Conservation (phyloP, 2,329 filamentous ascomycete species). For the Dothiorella sarmentorum region DNA sequence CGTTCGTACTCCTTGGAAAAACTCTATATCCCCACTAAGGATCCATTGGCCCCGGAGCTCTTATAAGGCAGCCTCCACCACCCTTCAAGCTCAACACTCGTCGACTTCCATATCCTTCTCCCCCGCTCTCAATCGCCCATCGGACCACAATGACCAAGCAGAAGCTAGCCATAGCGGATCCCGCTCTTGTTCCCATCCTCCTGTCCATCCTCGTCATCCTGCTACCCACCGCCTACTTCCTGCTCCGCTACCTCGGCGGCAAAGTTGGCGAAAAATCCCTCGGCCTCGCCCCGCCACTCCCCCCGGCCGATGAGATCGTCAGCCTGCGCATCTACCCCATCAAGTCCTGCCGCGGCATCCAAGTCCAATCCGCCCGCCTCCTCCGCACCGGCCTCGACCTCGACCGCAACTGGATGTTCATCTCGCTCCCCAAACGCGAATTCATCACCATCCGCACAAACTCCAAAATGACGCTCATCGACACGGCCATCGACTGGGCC, state of each 20-base stretch:
- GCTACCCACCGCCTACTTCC: background rate
- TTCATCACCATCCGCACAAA: conserved; percentile 63
- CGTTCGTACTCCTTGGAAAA: background rate
- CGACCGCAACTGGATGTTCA: conserved; percentile 66
- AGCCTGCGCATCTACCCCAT: conserved; percentile 60
- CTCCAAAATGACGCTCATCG: conserved; percentile 61
- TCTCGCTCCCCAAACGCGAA: conserved; percentile 50
- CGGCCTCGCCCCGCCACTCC: conserved; percentile 24
- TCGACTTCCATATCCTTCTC: no score
- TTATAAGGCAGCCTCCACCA: no score
- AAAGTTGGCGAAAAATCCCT: background rate
- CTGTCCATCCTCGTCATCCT: background rate
- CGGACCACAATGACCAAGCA: background rate
- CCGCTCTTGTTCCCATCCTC: background rate
- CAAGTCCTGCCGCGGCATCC: conserved; percentile 63
- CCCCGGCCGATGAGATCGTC: conserved; percentile 42
- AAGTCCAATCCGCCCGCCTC: conserved; percentile 50
- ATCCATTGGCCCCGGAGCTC: no score
- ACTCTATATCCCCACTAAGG: no score
- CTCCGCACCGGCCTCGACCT: conserved; percentile 57
- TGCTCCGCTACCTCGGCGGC: conserved; percentile 6
- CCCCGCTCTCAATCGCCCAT: background rate
- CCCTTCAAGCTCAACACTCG: no score
- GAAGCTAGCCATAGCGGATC: background rate
- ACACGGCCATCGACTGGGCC: conserved; percentile 48